These are phyloP conservation scores for Fraxinus nigra DNA, from an alignment of 305 asterid species.

Conservation along the genomic window DNA sequence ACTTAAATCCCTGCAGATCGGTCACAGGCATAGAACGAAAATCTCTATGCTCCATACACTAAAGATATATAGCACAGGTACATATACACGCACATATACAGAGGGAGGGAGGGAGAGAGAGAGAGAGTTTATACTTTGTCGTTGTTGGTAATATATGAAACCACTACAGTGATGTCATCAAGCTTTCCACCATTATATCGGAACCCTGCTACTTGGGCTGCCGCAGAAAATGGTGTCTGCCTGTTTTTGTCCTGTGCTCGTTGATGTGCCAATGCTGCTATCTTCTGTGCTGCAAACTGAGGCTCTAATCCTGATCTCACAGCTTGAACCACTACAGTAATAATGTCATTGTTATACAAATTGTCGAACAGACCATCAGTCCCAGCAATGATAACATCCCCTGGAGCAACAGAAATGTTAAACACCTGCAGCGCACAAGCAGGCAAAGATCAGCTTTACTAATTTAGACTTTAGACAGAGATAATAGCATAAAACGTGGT, in stretches of 20 bases:
- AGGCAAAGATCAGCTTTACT: neutral
- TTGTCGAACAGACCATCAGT: conserved; percentile 98
- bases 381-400: conserved; percentile 89
- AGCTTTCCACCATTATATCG: conserved; percentile 95
- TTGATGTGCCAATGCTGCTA: conserved; percentile 90
- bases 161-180: conserved; percentile 93
- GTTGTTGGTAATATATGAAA: conserved; percentile 63
- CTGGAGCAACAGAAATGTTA: conserved; percentile 80
- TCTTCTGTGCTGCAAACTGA: conserved; percentile 84
- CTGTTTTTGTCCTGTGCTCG: conserved; percentile 84
- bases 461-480: neutral
- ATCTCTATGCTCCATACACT: neutral
- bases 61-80: neutral
- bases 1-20: neutral
- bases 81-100: neutral
- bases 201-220: conserved; percentile 96
- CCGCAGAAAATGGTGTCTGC: conserved; percentile 94
- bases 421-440: conserved; percentile 56
- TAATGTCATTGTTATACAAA: conserved; percentile 76
- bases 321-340: conserved; percentile 84
- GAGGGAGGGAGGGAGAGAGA: conserved; percentile 7
- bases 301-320: conserved; percentile 82
- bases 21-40: neutral
- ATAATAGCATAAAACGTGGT: neutral
- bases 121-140: conserved; percentile 48